These are phyloP conservation scores for Rehmannia glutinosa DNA, from an alignment of 257 asterid genomes.

Conservation along the genomic window DNA sequence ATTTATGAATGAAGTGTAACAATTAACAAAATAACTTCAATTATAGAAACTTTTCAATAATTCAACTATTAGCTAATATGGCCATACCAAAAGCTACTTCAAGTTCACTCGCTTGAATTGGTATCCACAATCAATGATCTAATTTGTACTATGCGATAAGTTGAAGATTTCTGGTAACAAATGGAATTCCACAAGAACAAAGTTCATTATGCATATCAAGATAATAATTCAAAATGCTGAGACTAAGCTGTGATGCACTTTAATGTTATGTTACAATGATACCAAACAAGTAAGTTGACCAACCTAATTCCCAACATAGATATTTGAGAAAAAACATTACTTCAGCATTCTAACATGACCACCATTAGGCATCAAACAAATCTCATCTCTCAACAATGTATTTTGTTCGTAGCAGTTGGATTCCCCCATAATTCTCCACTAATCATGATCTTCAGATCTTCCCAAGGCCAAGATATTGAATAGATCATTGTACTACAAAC, in stretches of 20 bases:
- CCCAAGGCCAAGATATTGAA: neutral
- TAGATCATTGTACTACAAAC: neutral
- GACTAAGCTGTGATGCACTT: neutral
- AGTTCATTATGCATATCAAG: no score
- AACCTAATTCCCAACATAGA: neutral
- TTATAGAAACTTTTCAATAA: no score
- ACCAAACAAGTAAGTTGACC: neutral
- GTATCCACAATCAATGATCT: neutral
- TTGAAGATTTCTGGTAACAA: no score
- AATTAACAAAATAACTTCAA: no score
- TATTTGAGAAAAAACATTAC: neutral
- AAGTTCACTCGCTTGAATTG: no score
- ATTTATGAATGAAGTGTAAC: slow-evolving; percentile 5
- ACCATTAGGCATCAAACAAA: neutral
- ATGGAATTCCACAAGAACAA: no score
- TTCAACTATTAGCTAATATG: no score
- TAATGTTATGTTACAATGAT: neutral
- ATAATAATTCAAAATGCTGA: neutral
- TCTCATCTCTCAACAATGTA: no score
- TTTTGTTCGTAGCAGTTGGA: neutral
- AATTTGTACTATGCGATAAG: neutral
- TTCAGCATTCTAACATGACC: neutral
- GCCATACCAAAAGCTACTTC: no score
- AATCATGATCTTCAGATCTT: neutral
- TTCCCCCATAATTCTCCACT: neutral